These are phyloP conservation scores for Nymphaea colorata DNA, from an alignment of 164 flowering plant genomes.

Conservation along the genomic window DNA sequence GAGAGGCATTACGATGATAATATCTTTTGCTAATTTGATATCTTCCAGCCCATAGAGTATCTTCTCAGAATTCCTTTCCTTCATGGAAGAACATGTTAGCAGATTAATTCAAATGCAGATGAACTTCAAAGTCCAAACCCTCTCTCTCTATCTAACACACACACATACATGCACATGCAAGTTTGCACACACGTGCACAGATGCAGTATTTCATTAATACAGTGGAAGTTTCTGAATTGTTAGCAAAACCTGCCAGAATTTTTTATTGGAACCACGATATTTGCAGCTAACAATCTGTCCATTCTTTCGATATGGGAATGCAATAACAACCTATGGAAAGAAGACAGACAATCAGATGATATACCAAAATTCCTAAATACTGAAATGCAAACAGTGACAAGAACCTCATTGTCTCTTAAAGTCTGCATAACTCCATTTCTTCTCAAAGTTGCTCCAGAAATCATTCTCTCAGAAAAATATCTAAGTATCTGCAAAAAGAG, in stretches of 20 bases:
- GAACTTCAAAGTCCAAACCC: no score
- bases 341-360: constrained; percentile 1
- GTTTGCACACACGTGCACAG: no score
- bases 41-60: constrained; percentile 86
- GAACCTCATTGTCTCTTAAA: constrained; percentile 37
- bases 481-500: constrained; percentile 35
- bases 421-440: constrained; percentile 76
- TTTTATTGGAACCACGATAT: constrained; percentile 50
- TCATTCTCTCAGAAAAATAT: constrained; percentile 59
- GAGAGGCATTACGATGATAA: constrained; percentile 54
- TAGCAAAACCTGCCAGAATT: constrained; percentile 73
- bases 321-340: constrained; percentile 49
- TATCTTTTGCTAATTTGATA: constrained; percentile 45
- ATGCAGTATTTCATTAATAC: not conserved
- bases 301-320: constrained; percentile 62
- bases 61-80: constrained; percentile 67
- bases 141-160: no score
- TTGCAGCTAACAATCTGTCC: constrained; percentile 73
- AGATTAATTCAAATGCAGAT: no score
- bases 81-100: constrained; percentile 5
- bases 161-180: no score
- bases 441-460: constrained; percentile 51
- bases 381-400: not conserved
- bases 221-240: not conserved
- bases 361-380: not conserved